Evolutionary conservation across 306 rosid species (phyloP).

Genomic region (Castanea sativa): DNA sequence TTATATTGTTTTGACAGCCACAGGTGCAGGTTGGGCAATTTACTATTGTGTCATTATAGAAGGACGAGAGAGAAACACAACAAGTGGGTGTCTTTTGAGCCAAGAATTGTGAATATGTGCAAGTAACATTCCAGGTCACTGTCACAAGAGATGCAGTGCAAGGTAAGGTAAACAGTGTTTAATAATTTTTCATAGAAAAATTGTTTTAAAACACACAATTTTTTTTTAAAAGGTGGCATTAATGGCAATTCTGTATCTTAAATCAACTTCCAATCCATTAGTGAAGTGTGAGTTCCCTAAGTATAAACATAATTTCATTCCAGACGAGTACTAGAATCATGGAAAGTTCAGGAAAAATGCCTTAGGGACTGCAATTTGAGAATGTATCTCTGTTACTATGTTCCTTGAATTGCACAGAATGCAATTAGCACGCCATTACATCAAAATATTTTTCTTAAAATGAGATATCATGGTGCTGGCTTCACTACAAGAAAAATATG

Average conservation of each 20-base stretch:
- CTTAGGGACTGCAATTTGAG: not conserved
- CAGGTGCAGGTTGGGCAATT: constrained; percentile 94
- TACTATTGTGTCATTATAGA: constrained; percentile 87
- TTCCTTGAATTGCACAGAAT: not conserved
- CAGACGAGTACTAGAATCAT: not conserved
- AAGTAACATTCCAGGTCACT: constrained; percentile 99
- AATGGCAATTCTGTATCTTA: not conserved
- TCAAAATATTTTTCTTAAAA: not conserved
- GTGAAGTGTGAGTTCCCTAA: not conserved
- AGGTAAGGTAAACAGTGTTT: constrained; percentile 13
- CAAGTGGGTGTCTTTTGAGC: constrained; percentile 98
- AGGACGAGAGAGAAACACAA: constrained; percentile 96
- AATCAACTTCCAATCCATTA: not conserved
- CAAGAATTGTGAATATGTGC: constrained; percentile 93
- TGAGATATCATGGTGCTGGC: not conserved
- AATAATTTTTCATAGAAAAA: not conserved
- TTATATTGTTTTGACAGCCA: constrained; percentile 81
- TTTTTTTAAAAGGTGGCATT: not conserved
- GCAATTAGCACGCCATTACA: not conserved
- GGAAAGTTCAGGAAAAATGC: not conserved
- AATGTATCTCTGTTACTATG: not conserved
- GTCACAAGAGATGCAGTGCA: constrained; percentile 31
- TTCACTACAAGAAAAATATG: not conserved
- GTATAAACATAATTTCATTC: not conserved
- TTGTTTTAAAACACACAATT: not conserved